phyloP scores from a whole-genome alignment of 495 filamentous ascomycete genomes.

The Neurospora tetraspora region DNA sequence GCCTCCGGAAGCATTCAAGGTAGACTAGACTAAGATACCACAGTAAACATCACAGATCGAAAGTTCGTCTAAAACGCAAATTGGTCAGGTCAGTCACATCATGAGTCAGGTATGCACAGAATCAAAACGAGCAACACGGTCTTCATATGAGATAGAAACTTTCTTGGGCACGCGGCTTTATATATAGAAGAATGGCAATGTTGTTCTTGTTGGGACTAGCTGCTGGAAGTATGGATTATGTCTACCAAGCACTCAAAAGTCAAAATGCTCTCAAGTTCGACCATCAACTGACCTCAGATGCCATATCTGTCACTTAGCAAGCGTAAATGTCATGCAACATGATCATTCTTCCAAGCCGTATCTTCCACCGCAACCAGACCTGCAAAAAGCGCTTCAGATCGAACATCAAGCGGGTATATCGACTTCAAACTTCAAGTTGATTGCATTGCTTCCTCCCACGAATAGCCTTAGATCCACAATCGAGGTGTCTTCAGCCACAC shows the following conservation, averaged over 20 bases:
- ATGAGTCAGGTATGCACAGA: neutral
- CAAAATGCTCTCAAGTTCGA: no score
- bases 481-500: no score
- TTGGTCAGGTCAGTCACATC: neutral
- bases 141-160: fast-evolving
- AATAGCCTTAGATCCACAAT: no score
- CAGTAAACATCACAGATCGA: neutral
- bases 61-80: neutral
- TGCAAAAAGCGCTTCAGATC: no score
- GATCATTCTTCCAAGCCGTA: no score
- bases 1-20: neutral
- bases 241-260: neutral
- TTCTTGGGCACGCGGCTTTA: neutral
- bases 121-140: neutral
- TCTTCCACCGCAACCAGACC: no score
- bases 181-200: neutral
- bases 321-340: neutral
- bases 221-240: neutral
- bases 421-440: no score
- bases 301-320: neutral
- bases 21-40: neutral
- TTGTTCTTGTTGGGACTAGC: neutral
- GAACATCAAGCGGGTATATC: no score
- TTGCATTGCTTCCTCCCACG: no score
- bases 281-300: no score